Conservation (phyloP, 352 stramenopile genomes). For the Phytopythium ostracodes region DNA sequence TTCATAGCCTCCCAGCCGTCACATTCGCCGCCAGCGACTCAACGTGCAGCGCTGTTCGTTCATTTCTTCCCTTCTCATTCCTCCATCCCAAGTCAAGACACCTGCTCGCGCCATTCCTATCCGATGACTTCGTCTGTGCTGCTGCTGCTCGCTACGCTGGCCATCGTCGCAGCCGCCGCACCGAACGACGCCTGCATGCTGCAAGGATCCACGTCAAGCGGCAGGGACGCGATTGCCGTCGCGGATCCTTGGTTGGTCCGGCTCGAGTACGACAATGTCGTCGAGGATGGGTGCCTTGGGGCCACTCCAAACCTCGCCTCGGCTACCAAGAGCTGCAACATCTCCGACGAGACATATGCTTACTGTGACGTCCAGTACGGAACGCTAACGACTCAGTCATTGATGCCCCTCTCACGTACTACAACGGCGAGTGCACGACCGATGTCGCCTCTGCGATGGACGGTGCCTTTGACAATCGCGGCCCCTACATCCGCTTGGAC, state of each 20-base stretch:
- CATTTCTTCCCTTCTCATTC: not conserved
- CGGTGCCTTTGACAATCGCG: no score
- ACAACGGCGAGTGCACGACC: not conserved
- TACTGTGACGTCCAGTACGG: not conserved
- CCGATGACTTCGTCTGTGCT: not conserved
- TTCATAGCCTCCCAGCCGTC: no score
- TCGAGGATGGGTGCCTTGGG: not conserved
- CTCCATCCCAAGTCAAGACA: not conserved
- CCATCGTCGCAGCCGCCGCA: not conserved
- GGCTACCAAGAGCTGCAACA: not conserved
- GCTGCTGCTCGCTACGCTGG: not conserved
- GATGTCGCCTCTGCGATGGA: not conserved
- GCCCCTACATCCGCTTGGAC: not conserved
- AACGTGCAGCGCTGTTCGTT: not conserved
- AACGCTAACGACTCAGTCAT: not conserved
- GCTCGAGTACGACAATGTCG: not conserved
- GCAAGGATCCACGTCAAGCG: not conserved
- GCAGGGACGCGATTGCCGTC: not conserved
- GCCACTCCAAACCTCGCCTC: not conserved
- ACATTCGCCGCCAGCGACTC: no score
- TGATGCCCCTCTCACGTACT: not conserved
- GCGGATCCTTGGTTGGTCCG: not conserved
- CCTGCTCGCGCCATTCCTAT: not conserved
- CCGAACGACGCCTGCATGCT: not conserved
- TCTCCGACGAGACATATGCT: not conserved